Evolutionary conservation across 1,284 basidiomycete species (phyloP).

Genomic region (Phlebopus sp.): DNA sequence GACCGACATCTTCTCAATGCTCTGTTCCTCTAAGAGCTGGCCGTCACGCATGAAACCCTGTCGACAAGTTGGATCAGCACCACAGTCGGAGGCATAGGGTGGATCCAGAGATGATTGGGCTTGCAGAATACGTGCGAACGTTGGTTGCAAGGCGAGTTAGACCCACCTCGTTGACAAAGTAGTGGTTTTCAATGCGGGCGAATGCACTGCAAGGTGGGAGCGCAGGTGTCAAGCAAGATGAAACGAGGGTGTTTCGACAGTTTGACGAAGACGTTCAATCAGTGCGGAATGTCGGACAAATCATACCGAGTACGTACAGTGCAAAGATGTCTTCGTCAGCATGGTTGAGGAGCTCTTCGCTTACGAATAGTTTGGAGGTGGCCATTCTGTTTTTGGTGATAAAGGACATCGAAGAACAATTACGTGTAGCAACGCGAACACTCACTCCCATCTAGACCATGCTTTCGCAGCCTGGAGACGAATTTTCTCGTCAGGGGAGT

Average conservation of each 20-base stretch:
- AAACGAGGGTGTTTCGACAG: no score
- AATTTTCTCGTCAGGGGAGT: slow-evolving; percentile 67
- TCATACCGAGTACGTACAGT: slow-evolving; percentile 47
- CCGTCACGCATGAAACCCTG: slow-evolving; percentile 90
- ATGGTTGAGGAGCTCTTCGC: slow-evolving; percentile 66
- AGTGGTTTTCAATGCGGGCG: slow-evolving; percentile 91
- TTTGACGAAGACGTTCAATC: not conserved
- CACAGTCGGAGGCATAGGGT: not conserved
- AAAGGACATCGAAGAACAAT: slow-evolving; percentile 3
- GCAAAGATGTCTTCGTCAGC: slow-evolving; percentile 76
- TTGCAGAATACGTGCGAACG: not conserved
- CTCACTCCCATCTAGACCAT: slow-evolving; percentile 89
- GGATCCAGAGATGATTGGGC: not conserved
- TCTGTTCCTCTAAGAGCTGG: slow-evolving; percentile 78
- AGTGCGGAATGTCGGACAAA: slow-evolving; percentile 1
- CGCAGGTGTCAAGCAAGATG: no score
- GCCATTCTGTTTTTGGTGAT: slow-evolving; percentile 57
- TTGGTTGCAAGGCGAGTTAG: not conserved
- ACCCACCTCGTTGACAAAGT: slow-evolving; percentile 75
- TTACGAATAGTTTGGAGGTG: slow-evolving; percentile 72
- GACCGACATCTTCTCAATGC: slow-evolving; percentile 86
- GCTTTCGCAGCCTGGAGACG: slow-evolving; percentile 76
- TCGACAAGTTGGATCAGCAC: slow-evolving; percentile 6
- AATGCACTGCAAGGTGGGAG: slow-evolving; percentile 58
- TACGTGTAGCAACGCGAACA: slow-evolving; percentile 12